Evolutionary conservation across 345 rosid genomes (phyloP).

Genomic region (Citrus glauca): DNA sequence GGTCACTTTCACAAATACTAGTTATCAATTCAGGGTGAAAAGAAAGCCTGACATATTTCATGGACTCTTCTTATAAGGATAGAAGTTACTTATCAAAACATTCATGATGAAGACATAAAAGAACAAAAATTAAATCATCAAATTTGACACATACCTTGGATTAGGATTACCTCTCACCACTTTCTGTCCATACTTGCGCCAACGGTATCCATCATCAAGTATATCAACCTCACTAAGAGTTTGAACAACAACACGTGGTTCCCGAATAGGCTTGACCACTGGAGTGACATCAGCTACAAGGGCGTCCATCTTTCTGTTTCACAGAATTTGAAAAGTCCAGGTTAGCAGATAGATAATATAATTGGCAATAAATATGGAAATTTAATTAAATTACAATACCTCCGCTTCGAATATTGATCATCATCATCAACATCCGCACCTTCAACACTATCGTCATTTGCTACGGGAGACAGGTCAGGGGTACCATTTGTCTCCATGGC

Average conservation of each 20-base stretch:
- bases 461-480: constrained; percentile 49
- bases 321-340: constrained; percentile 9
- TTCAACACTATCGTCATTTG: constrained; percentile 56
- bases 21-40: not conserved
- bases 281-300: constrained; percentile 76
- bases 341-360: constrained; percentile 19
- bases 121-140: not conserved
- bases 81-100: not conserved
- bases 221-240: constrained; percentile 96
- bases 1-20: not conserved
- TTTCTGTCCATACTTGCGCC: constrained; percentile 99
- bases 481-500: constrained; percentile 45
- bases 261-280: constrained; percentile 91
- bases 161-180: constrained; percentile 98
- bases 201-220: constrained; percentile 94
- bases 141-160: constrained; percentile 61
- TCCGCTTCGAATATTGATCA: constrained; percentile 75
- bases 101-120: not conserved
- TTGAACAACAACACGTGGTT: constrained; percentile 98
- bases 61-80: not conserved
- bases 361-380: constrained; percentile 4
- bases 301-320: constrained; percentile 73
- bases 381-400: constrained; percentile 42
- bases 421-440: constrained; percentile 68
- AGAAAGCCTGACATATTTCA: not conserved